A percentile compares a stretch with the other conserved stretches of the same genome.
Evolutionary conservation across 2,329 filamentous ascomycete species (phyloP).

Genomic region (Neonectria neomacrospora): DNA sequence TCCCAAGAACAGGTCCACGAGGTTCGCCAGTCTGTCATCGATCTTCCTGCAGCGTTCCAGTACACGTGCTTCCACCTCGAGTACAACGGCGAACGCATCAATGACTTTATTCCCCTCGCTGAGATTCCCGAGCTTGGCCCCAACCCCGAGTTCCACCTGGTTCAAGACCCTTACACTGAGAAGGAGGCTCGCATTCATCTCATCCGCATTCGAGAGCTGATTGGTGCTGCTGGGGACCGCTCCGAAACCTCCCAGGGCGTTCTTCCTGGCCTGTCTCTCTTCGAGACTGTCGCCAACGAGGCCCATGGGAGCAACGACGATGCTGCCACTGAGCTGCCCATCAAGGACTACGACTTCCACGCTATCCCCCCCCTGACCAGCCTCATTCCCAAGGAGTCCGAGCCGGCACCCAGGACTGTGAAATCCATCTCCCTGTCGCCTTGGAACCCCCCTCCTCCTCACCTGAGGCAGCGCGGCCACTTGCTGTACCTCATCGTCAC

Average conservation of each 20-base stretch:
- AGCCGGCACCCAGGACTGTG: conserved; percentile 85
- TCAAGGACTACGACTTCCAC: conserved; percentile 82
- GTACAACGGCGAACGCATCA: conserved; percentile 87
- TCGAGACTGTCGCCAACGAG: conserved; percentile 76
- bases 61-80: conserved; percentile 99
- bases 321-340: conserved; percentile 50
- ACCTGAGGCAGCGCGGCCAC: conserved; percentile 91
- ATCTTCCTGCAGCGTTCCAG: conserved; percentile 91
- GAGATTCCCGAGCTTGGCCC: conserved; percentile 84
- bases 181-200: conserved; percentile 97
- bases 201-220: conserved; percentile 88
- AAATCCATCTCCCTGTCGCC: conserved; percentile 89
- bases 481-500: conserved; percentile 89
- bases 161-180: conserved; percentile 97
- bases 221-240: conserved; percentile 90
- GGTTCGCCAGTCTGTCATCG: conserved; percentile 95
- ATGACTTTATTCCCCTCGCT: conserved; percentile 92
- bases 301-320: conserved; percentile 53
- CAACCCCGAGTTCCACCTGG: conserved; percentile 81
- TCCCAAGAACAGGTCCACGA: conserved; percentile 97
- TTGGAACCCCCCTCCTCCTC: conserved; percentile 96
- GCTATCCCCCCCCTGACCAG: conserved; percentile 73
- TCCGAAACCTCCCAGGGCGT: conserved; percentile 89
- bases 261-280: conserved; percentile 84
- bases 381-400: conserved; percentile 75